A percentile compares a stretch with the other conserved stretches of the same genome.
Evolutionary conservation across 305 asterid species (phyloP).

Genomic region (Fraxinus sp.): DNA sequence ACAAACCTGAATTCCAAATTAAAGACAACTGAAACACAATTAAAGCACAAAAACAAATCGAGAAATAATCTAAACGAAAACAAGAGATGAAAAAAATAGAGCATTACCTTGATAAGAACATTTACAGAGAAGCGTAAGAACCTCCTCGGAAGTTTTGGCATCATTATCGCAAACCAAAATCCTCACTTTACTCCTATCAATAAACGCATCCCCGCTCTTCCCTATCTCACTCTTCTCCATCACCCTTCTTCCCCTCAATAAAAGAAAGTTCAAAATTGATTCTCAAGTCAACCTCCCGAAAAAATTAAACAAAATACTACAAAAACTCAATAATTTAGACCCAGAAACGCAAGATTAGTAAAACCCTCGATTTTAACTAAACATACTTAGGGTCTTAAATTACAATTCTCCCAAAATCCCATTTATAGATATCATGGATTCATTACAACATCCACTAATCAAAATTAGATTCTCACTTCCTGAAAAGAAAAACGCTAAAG

Average conservation of each 20-base stretch:
- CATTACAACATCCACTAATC: not conserved
- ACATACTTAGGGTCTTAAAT: not conserved
- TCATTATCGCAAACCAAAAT: constrained; percentile 91
- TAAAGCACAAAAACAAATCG: constrained; percentile 2
- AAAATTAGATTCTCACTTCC: not conserved
- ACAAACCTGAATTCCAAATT: not conserved
- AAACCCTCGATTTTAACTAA: not conserved
- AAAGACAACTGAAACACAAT: not conserved
- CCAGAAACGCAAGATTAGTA: not conserved
- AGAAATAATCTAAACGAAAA: not conserved
- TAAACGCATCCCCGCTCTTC: constrained; percentile 75
- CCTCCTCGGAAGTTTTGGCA: constrained; percentile 70
- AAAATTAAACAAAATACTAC: not conserved
- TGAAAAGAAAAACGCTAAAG: not conserved
- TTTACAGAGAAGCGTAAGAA: constrained; percentile 71
- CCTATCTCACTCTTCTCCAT: constrained; percentile 58
- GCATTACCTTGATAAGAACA: constrained; percentile 91
- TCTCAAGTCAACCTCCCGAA: constrained; percentile 21
- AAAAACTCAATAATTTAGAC: not conserved
- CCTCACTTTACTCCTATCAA: constrained; percentile 95
- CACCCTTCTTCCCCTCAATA: constrained; percentile 26
- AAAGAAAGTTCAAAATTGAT: constrained; percentile 14
- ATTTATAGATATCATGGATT: not conserved
- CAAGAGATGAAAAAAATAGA: constrained; percentile 4
- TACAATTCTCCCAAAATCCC: not conserved